Conservation (phyloP, 371 early-diverging fungal genomes). For the Mucor piriformis region DNA sequence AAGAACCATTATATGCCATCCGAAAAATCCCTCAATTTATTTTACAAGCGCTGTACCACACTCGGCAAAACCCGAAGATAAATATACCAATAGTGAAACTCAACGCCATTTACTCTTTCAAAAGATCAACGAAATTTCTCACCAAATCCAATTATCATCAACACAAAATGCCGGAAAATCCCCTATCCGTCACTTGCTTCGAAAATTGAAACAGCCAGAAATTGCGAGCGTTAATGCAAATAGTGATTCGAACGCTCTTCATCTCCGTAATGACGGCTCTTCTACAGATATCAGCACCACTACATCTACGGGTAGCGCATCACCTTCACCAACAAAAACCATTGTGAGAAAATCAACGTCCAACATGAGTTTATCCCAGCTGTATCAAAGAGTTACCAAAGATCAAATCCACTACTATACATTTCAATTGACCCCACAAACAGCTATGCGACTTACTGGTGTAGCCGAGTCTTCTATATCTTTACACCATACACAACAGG, state of each 20-base stretch:
- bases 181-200: constrained; percentile 36
- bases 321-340: neutral
- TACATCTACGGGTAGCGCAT: neutral
- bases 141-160: constrained; percentile 34
- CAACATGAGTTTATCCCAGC: constrained; percentile 35
- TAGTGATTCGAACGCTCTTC: neutral
- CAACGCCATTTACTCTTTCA: constrained; percentile 39
- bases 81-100: constrained; percentile 28
- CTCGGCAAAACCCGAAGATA: constrained; percentile 40
- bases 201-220: constrained; percentile 36
- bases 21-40: constrained; percentile 46
- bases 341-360: constrained; percentile 34
- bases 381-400: constrained; percentile 42
- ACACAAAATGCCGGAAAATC: constrained; percentile 31
- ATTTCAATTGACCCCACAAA: constrained; percentile 33
- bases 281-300: neutral
- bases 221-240: neutral
- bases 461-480: constrained; percentile 28
- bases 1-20: constrained; percentile 47
- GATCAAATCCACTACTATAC: constrained; percentile 47
- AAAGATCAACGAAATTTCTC: constrained; percentile 34
- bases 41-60: constrained; percentile 39
- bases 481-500: constrained; percentile 27
- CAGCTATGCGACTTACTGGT: constrained; percentile 7
- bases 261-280: neutral